Base-by-base conservation (phyloP, 768 basidiomycete genomes). In the Boletus pseudopeckii region DNA sequence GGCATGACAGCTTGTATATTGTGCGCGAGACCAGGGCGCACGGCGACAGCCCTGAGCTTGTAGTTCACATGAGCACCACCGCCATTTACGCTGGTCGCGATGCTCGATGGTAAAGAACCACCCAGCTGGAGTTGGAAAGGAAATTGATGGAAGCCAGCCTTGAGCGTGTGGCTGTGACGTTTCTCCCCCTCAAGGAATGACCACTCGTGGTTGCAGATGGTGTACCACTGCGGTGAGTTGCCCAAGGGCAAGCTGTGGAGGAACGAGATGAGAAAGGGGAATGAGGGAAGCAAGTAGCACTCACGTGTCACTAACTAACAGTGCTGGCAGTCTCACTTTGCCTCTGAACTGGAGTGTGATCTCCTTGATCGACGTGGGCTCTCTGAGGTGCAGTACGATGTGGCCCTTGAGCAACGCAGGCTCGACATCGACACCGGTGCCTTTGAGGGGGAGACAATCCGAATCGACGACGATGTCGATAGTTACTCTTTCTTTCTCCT, bases 121-220 rank as follows among this genome's bases (percentile, higher is more conserved):
- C 91, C 90, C 28, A 98, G 76, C 55, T 87, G 83, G 53, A 97
- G 81, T 60, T 86, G 85, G 74, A 98, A 98, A 22, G 95, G 95
- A 71, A 98, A 98, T 24, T 84, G 73, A 67, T 98, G 96, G 34
- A 84, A 85, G 14, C 96, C 96, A n/a, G 94, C 92, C 73, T 98
- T 97, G 67, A 98, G 85, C 0, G 94, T 98, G 63, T 91, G 92
- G 11, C 80, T 76, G 64, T 88, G 85, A 39, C 77, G 79, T 70
- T 84, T 88, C 62, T 86, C 83, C 52, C 90, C 89, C 62, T 92
- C 87, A 45, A 96, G 84, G 75, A 97, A 95, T 15, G 90, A 88
- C 93, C 92, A 95, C 57, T 93, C 90, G 64, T 95, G 91, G 53
- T 80, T 81, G 70, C 87, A 88, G 40, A 94, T 71, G 40, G 81